Base-by-base conservation (phyloP, 2,329 filamentous ascomycete species). In the Aurifilum marmelostoma region DNA sequence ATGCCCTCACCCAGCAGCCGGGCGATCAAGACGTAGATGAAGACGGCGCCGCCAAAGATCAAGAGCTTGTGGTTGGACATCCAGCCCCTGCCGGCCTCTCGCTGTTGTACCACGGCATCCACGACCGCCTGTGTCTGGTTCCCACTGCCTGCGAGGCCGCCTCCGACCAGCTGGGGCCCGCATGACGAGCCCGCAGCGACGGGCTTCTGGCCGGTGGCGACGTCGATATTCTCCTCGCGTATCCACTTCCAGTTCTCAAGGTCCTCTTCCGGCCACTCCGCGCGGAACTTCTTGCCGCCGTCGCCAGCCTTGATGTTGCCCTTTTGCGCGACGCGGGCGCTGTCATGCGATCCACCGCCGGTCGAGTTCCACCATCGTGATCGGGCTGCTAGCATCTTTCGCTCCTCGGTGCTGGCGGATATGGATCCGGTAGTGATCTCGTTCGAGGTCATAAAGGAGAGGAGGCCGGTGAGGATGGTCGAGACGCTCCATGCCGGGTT, bases 401-500 rank as follows among this genome's bases (percentile, higher is more conserved):
- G 88, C 83, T 98, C 94, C 3, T 87, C 83, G 63, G 92, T 88
- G 0, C 88, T 91, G 24, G 90, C 92, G 7, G 91, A 90, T 39
- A 99, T 88, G 39, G 91, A 94, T 2, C 96, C 96, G 0, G 96
- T 98, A 0, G 96, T 99, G 92, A 98, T 97, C 83, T 99, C 96
- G 77, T 99, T 95, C 73, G 92, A 93, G 2, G 95, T 98, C 96
- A 99, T 99, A 81, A 99, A 99, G 52, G 92, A 97, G 72, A 98
- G 84, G 37, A 99, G 87, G 12, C 96, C 96, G 67, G 97, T 97
- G 21, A 99, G 84, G 73, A 99, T 99, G 0, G 96, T 99, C 67
- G 92, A 95, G 9, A 99, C 96, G 77, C 97, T 95, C 96, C 96
- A 99, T 0, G 96, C 94, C 1, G 96, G 96, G 79, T 99, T 99